phyloP scores from a whole-genome alignment of 192 early-diverging fungal genomes.

The Chytriomyces hyalinus region DNA sequence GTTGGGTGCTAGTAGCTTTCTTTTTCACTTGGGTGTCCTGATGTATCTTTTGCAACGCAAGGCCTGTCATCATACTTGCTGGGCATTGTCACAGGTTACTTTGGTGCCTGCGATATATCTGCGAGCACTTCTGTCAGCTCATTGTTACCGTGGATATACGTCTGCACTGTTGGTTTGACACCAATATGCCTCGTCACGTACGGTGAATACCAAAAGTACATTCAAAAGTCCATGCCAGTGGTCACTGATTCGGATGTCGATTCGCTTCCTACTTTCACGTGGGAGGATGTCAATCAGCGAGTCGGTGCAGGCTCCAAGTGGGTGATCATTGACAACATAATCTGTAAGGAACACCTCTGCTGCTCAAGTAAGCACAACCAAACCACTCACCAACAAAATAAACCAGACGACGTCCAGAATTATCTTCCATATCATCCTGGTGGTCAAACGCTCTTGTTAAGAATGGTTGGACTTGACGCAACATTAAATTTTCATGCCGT shows the following conservation, averaged over 20 bases:
- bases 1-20: background rate
- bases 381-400: background rate
- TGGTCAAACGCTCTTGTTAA: slow-evolving; percentile 8
- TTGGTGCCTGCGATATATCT: slow-evolving; percentile 32
- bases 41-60: background rate
- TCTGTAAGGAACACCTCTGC: slow-evolving; percentile 25
- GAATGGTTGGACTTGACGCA: slow-evolving; percentile 39
- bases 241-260: background rate
- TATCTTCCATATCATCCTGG: slow-evolving; percentile 41
- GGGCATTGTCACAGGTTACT: slow-evolving; percentile 36
- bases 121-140: background rate
- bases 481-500: slow-evolving; percentile 29
- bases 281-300: slow-evolving; percentile 40
- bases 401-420: slow-evolving; percentile 33
- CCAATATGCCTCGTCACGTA: slow-evolving; percentile 16
- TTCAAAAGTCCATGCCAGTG: background rate
- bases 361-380: too few species aligned
- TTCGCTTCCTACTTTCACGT: slow-evolving; percentile 36
- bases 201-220: slow-evolving; percentile 7
- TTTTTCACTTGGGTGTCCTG: background rate
- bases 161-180: background rate
- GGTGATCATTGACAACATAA: slow-evolving; percentile 40
- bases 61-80: slow-evolving; percentile 35
- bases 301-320: slow-evolving; percentile 40
- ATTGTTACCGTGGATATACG: background rate